Conservation (phyloP, 1,284 basidiomycete genomes). For the Cystobasidium pallidum region DNA sequence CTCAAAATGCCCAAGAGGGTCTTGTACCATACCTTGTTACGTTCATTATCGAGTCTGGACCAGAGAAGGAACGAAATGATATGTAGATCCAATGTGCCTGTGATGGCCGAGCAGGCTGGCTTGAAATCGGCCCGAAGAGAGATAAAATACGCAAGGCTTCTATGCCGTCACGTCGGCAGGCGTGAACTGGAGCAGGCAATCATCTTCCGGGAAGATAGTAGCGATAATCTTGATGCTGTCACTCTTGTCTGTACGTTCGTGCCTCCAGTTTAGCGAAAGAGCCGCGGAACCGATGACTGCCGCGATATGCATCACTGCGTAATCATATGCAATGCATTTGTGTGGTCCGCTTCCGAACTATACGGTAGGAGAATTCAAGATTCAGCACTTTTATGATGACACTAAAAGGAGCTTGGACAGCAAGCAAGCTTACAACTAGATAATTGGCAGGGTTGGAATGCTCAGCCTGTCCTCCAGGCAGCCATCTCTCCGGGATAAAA, state of each 20-base stretch:
- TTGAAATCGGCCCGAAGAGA: too few relatives aligned
- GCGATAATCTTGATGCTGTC: constrained; percentile 66
- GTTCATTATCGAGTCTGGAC: too few relatives aligned
- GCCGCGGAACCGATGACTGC: constrained; percentile 83
- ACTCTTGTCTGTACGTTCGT: constrained; percentile 76
- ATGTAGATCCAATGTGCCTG: too few relatives aligned
- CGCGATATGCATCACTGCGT: constrained; percentile 89
- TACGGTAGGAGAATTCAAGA: constrained; percentile 22
- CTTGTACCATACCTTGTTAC: too few relatives aligned
- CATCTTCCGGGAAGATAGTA: constrained; percentile 88
- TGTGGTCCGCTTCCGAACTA: constrained; percentile 49
- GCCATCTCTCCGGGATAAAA: constrained; percentile 89
- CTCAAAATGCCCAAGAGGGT: too few relatives aligned
- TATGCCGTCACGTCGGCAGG: constrained; percentile 4
- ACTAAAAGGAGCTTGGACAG: too few relatives aligned
- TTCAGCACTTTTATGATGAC: too few relatives aligned
- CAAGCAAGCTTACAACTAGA: constrained; percentile 76
- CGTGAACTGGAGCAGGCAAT: constrained; percentile 74
- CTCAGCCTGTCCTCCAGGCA: constrained; percentile 71
- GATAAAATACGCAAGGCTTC: too few relatives aligned
- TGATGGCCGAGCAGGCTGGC: too few relatives aligned
- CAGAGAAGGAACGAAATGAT: too few relatives aligned
- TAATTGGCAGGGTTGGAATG: constrained; percentile 88
- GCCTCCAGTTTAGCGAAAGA: constrained; percentile 83
- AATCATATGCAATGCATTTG: constrained; percentile 86